Evolutionary conservation across 768 basidiomycete species (phyloP), one percentile per base, ranked within the genome.

Genomic region (Xanthoconium purpureum): DNA sequence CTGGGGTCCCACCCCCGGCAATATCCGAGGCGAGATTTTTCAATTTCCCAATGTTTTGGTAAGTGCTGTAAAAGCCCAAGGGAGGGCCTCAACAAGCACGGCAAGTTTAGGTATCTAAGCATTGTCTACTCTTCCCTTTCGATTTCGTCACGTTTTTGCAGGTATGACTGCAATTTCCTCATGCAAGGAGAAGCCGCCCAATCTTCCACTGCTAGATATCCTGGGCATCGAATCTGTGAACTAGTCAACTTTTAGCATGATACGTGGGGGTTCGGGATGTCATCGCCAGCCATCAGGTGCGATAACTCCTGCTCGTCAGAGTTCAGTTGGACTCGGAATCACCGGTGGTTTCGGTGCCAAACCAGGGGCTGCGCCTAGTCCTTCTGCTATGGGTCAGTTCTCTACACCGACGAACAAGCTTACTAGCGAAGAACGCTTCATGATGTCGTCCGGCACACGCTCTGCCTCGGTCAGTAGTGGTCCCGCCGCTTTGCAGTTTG

Each of bases 141-240:
- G 6, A 10, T 52, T 52, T 63, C n/a, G 39, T 67, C 43, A 59
- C n/a, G 18, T 50, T 51, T 15, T 20, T 54, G 28, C 24, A 93
- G 96, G 66, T 99, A 99, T 70, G 94, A 98, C 71, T 92, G 95
- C 36, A 93, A 95, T 18, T 99, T 99, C 84, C 81, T 99, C 28
- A 74, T 99, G 56, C 96, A 99, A 85, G 72, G 96, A 98, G 76
- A 95, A 94, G 73, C 96, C 97, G 4, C 93, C 91, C 51, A 80
- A 82, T 52, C 85, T 98, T 29, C 93, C 94, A 39, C 84, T 91
- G 57, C 81, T 98, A 52, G 93, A 94, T 61, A 87, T 88, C 11
- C 88, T 98, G 64, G 96, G 96, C 53, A 83, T 98, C 50, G 93
- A 94, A 66, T 88, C 91, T 11, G 78, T 80, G 29, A 82, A 87